phyloP scores from a whole-genome alignment of 768 basidiomycete species.

The Lactifluus echinatus region DNA sequence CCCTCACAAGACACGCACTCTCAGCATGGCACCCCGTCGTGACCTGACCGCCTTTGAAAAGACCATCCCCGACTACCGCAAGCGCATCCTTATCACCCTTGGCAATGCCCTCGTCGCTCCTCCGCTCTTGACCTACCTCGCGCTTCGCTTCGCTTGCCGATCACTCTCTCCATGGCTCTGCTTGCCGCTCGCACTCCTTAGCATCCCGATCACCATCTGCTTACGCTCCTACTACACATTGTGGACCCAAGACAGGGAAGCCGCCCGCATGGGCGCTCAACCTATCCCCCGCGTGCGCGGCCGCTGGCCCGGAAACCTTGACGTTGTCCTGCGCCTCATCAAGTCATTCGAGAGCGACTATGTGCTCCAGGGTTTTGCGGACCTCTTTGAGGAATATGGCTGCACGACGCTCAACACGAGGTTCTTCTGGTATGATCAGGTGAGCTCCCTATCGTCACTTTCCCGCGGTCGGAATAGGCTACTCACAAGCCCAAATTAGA shows the following conservation, averaged over 20 bases:
- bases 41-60: slow-evolving; percentile 14
- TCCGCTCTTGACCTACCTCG: slow-evolving; percentile 11
- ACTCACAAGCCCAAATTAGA: slow-evolving; percentile 3
- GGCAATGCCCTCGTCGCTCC: slow-evolving; percentile 8
- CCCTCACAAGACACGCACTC: background rate
- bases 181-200: background rate
- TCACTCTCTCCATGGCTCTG: background rate
- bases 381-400: slow-evolving; percentile 24
- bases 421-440: slow-evolving; percentile 30
- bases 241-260: slow-evolving; percentile 17
- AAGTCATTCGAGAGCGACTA: slow-evolving; percentile 23
- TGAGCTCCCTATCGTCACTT: slow-evolving; percentile 4
- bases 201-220: slow-evolving; percentile 4
- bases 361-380: slow-evolving; percentile 23
- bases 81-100: slow-evolving; percentile 16
- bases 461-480: background rate
- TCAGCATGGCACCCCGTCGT: slow-evolving; percentile 10
- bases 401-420: slow-evolving; percentile 27
- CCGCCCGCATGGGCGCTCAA: slow-evolving; percentile 17
- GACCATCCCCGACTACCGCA: slow-evolving; percentile 19
- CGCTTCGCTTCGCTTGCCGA: background rate
- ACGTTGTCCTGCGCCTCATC: slow-evolving; percentile 24
- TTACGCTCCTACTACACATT: slow-evolving; percentile 4
- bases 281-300: slow-evolving; percentile 26
- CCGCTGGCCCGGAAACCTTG: slow-evolving; percentile 29